Evolutionary conservation across 495 filamentous ascomycete genomes (phyloP).

Genomic region (Hypoxylon intermedium): DNA sequence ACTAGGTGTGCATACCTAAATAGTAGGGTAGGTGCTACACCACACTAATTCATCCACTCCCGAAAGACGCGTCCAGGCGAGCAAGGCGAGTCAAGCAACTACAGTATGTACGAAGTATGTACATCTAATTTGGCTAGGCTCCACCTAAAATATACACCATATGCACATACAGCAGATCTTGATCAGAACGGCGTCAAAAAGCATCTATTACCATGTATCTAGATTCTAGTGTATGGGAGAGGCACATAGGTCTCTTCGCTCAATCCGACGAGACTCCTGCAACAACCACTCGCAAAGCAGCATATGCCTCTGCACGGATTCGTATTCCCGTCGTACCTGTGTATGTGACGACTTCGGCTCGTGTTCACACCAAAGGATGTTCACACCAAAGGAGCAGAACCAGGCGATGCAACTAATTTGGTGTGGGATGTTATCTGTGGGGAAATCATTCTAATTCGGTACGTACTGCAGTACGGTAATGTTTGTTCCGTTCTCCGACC

Average conservation of each 20-base stretch:
- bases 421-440: constrained; percentile 34
- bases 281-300: not conserved
- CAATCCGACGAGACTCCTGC: not conserved
- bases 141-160: constrained; percentile 3
- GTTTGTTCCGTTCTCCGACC: constrained; percentile 21
- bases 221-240: no score
- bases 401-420: constrained; percentile 30
- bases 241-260: not conserved
- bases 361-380: constrained; percentile 29
- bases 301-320: constrained; percentile 9
- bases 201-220: not conserved
- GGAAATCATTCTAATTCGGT: constrained; percentile 24
- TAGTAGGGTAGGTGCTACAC: no score
- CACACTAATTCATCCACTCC: constrained; percentile 7
- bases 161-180: not conserved
- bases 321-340: constrained; percentile 23
- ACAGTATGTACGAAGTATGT: not conserved
- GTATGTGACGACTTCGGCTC: constrained; percentile 19
- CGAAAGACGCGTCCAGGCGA: constrained; percentile 7
- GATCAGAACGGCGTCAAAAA: not conserved
- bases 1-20: no score
- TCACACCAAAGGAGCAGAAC: constrained; percentile 4
- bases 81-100: no score
- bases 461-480: constrained; percentile 1
- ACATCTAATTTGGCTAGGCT: not conserved